Conservation (phyloP, 345 rosid species). For the Hibiscus tridactylites region DNA sequence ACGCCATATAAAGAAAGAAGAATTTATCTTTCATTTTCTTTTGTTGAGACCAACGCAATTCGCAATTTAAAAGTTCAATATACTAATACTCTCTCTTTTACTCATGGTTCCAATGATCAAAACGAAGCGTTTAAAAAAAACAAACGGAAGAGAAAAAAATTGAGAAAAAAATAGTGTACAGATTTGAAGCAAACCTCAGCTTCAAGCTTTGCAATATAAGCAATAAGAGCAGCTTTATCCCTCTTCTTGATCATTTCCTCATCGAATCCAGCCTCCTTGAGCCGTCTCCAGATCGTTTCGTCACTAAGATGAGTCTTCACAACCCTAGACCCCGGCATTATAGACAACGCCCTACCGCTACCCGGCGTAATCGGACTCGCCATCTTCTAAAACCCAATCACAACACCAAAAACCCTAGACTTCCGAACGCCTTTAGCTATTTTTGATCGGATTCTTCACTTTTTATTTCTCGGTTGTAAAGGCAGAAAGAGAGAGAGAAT, state of each 20-base stretch:
- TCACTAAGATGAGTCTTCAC: constrained; percentile 49
- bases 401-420: constrained; percentile 16
- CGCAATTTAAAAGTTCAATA: neutral
- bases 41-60: neutral
- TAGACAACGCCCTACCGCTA: constrained; percentile 23
- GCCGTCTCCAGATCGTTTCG: constrained; percentile 67
- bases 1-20: neutral
- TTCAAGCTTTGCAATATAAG: constrained; percentile 84
- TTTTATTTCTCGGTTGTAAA: neutral
- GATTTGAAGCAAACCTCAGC: constrained; percentile 49
- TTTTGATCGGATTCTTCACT: neutral
- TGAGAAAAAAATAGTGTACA: neutral
- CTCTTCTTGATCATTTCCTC: constrained; percentile 73
- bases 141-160: neutral
- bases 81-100: neutral
- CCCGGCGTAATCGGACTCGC: constrained; percentile 54
- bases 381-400: constrained; percentile 33
- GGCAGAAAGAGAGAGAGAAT: neutral
- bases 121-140: neutral
- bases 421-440: neutral
- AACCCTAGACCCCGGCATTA: constrained; percentile 61
- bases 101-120: neutral
- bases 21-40: neutral
- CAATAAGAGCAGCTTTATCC: constrained; percentile 84
- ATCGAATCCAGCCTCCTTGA: constrained; percentile 83